These are phyloP conservation scores for Andrographis paniculata DNA, from an alignment of 305 asterid species.

Conservation along the genomic window DNA sequence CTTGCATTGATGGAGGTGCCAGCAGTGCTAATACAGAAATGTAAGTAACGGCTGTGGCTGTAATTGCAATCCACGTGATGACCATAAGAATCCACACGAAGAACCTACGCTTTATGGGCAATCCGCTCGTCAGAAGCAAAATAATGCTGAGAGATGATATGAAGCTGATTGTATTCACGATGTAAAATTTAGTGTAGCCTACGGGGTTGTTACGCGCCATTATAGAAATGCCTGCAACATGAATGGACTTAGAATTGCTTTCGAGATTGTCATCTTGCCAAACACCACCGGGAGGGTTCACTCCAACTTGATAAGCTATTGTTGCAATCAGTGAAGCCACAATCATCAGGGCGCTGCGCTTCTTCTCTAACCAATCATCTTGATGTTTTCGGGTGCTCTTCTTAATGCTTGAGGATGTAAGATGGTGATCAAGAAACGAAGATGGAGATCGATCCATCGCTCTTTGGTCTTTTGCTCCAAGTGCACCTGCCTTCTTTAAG, in stretches of 20 bases:
- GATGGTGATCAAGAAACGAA: background rate
- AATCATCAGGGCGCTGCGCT: constrained; percentile 29
- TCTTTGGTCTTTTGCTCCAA: background rate
- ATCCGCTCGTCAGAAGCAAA: constrained; percentile 37
- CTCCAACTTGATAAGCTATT: constrained; percentile 33
- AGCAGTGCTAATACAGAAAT: constrained; percentile 14
- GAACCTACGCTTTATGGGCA: constrained; percentile 22
- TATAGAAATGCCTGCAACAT: too few relatives aligned
- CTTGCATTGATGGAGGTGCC: too few relatives aligned
- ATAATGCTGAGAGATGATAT: constrained; percentile 41
- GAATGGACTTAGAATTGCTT: too few relatives aligned
- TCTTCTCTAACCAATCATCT: constrained; percentile 29
- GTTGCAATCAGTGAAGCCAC: constrained; percentile 39
- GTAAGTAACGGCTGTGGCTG: constrained; percentile 30
- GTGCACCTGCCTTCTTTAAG: constrained; percentile 19
- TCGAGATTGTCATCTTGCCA: constrained; percentile 7
- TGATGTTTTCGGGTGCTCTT: background rate
- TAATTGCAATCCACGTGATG: constrained; percentile 35
- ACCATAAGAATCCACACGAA: constrained; percentile 31
- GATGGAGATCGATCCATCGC: background rate
- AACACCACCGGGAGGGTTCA: constrained; percentile 18
- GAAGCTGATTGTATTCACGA: constrained; percentile 22
- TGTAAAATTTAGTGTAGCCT: constrained; percentile 5
- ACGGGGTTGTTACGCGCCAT: background rate
- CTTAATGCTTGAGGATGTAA: background rate